Evolutionary conservation across 306 rosid species (phyloP).

Genomic region (Crotalaria pallida): DNA sequence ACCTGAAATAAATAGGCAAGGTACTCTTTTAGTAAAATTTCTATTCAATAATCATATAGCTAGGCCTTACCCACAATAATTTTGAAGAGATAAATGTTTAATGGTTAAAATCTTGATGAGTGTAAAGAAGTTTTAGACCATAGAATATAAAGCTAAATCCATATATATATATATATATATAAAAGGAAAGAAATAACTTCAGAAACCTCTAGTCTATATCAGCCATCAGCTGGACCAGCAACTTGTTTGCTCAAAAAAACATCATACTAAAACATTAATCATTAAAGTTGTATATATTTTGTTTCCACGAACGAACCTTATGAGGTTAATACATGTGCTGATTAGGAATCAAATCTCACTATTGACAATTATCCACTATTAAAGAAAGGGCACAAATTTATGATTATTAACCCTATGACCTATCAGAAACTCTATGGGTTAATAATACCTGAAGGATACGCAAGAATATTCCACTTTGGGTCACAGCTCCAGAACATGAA

Average conservation of each 20-base stretch:
- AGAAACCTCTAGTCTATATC: not conserved
- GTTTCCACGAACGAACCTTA: not conserved
- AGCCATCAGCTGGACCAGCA: not conserved
- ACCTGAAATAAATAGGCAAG: not conserved
- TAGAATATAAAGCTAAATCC: too few relatives aligned
- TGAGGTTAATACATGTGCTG: not conserved
- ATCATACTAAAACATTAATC: not conserved
- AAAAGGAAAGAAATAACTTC: not conserved
- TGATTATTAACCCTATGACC: not conserved
- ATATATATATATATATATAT: too few relatives aligned
- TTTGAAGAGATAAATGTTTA: not conserved
- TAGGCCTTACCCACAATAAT: not conserved
- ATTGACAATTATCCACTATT: not conserved
- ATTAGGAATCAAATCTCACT: not conserved
- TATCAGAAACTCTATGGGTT: not conserved
- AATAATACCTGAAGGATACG: constrained; percentile 70
- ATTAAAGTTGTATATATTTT: not conserved
- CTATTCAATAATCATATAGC: not conserved
- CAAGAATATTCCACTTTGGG: constrained; percentile 75
- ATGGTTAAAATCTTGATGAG: not conserved
- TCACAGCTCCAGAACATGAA: constrained; percentile 92
- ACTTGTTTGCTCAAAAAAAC: not conserved
- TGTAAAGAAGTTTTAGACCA: too few relatives aligned
- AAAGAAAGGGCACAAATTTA: not conserved
- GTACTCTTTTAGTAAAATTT: not conserved